A percentile compares a stretch with the other conserved stretches of the same genome.
These are phyloP conservation scores for Saturnispora sekii DNA, from an alignment of 805 yeast genomes.

Conservation along the genomic window DNA sequence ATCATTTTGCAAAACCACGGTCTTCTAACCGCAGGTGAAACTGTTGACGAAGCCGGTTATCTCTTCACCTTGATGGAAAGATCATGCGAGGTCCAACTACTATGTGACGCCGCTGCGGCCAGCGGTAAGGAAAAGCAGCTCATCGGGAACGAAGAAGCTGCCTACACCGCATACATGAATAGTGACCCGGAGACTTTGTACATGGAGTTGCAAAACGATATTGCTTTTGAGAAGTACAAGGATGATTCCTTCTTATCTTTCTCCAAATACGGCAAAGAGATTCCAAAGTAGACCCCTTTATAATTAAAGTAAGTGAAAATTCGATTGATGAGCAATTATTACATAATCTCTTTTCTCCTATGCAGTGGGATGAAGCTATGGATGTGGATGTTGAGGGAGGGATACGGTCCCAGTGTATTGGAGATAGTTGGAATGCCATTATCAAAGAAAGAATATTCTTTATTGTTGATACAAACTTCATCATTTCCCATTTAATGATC, in stretches of 20 bases:
- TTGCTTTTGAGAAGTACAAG: slow-evolving; percentile 35
- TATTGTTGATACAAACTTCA: slow-evolving; percentile 77
- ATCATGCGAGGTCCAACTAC: slow-evolving; percentile 54
- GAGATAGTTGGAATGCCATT: not conserved
- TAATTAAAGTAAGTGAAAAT: not conserved
- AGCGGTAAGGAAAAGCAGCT: slow-evolving; percentile 32
- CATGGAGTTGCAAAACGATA: slow-evolving; percentile 66
- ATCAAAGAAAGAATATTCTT: slow-evolving; percentile 22
- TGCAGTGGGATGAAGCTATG: slow-evolving; percentile 4
- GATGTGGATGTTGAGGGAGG: slow-evolving; percentile 6
- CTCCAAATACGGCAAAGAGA: slow-evolving; percentile 12
- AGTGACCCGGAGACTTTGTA: slow-evolving; percentile 62
- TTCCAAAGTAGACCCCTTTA: slow-evolving; percentile 1
- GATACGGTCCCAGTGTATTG: not conserved
- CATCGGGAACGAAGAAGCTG: slow-evolving; percentile 55
- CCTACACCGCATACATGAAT: slow-evolving; percentile 48
- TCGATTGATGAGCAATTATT: too few relatives aligned
- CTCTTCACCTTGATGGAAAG: slow-evolving; percentile 55
- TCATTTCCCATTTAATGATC: slow-evolving; percentile 55
- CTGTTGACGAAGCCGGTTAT: slow-evolving; percentile 69
- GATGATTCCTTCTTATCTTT: slow-evolving; percentile 23
- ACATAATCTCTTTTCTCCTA: not conserved
- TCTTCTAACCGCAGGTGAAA: slow-evolving; percentile 55
- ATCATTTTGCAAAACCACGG: slow-evolving; percentile 64
- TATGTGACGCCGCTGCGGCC: slow-evolving; percentile 44